Percentiles rank a stretch among this genome's conserved stretches.
Conservation (phyloP, 805 yeast genomes). For the Candida nonsorbophila region DNA sequence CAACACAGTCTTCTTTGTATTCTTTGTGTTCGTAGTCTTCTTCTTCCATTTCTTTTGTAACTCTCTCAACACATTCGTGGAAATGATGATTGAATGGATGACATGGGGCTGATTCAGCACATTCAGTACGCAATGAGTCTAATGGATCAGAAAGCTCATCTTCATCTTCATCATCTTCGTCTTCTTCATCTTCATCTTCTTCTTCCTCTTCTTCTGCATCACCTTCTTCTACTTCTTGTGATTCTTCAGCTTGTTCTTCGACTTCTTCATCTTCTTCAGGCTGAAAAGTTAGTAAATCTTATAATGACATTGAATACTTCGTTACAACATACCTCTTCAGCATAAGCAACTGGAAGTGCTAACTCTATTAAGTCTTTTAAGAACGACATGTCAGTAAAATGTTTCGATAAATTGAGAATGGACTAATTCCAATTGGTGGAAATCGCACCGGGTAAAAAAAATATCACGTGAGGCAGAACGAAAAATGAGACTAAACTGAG, state of each 20-base stretch:
- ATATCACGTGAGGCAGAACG: neutral
- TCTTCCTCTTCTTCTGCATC: slow-evolving; percentile 39
- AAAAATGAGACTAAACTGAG: no score
- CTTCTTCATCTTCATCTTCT: slow-evolving; percentile 54
- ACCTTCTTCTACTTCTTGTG: slow-evolving; percentile 20
- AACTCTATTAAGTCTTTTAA: slow-evolving; percentile 75
- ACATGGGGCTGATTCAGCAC: slow-evolving; percentile 63
- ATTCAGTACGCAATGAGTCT: slow-evolving; percentile 45
- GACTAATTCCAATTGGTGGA: slow-evolving; percentile 6
- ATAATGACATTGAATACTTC: no score
- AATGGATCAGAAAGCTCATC: slow-evolving; percentile 55
- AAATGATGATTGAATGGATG: slow-evolving; percentile 79
- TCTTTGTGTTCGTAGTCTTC: slow-evolving; percentile 73
- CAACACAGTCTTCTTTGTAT: slow-evolving; percentile 95
- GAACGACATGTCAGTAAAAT: slow-evolving; percentile 33
- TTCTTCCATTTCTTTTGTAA: slow-evolving; percentile 79
- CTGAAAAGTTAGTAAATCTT: no score
- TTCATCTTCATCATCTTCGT: slow-evolving; percentile 62
- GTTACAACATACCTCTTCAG: slow-evolving; percentile 63
- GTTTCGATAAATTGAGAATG: slow-evolving; percentile 16
- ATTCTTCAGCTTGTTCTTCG: slow-evolving; percentile 40
- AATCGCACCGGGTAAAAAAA: neutral
- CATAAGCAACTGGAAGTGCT: slow-evolving; percentile 77
- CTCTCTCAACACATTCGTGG: slow-evolving; percentile 94
- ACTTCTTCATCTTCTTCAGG: slow-evolving; percentile 9